phyloP scores from a whole-genome alignment of 2,329 filamentous ascomycete species.

The Hypoxylon sp. region DNA sequence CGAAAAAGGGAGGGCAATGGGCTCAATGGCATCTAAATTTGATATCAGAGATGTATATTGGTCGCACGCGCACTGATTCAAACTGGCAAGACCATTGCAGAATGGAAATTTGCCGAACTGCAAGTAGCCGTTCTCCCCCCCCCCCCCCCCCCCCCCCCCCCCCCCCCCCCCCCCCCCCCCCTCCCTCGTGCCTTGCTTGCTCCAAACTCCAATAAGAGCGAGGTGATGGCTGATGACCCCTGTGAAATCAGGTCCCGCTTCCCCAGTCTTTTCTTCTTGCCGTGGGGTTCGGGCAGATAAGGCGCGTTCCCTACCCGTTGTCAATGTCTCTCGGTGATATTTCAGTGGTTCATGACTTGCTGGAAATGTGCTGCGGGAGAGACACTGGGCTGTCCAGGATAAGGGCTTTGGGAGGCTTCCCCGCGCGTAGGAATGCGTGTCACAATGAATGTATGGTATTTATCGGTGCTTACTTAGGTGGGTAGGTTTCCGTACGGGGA shows the following conservation, averaged over 20 bases:
- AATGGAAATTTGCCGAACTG: conserved; percentile 32
- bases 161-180: conserved; percentile 4
- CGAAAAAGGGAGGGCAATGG: conserved; percentile 1
- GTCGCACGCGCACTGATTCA: conserved; percentile 12
- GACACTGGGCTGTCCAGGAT: too few relatives aligned
- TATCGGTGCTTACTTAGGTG: conserved; percentile 19
- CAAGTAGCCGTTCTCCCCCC: conserved; percentile 23
- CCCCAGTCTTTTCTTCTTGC: conserved; percentile 12
- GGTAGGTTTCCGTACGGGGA: conserved; percentile 7
- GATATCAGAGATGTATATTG: not conserved
- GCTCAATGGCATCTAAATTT: not conserved
- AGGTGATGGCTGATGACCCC: conserved; percentile 28
- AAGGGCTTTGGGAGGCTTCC: not conserved
- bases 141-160: not conserved
- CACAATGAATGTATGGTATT: conserved; percentile 10
- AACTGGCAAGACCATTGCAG: conserved; percentile 14
- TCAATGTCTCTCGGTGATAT: conserved; percentile 33
- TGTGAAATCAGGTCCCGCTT: conserved; percentile 12
- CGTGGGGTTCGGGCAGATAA: conserved; percentile 16
- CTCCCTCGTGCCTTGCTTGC: not conserved
- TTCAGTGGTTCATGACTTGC: too few relatives aligned
- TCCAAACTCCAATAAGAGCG: conserved; percentile 22
- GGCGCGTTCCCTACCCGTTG: conserved; percentile 14
- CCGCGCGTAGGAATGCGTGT: conserved; percentile 1
- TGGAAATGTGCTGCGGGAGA: too few relatives aligned